Conservation (phyloP, 208 protist species). For the Acanthamoeba sp. region DNA sequence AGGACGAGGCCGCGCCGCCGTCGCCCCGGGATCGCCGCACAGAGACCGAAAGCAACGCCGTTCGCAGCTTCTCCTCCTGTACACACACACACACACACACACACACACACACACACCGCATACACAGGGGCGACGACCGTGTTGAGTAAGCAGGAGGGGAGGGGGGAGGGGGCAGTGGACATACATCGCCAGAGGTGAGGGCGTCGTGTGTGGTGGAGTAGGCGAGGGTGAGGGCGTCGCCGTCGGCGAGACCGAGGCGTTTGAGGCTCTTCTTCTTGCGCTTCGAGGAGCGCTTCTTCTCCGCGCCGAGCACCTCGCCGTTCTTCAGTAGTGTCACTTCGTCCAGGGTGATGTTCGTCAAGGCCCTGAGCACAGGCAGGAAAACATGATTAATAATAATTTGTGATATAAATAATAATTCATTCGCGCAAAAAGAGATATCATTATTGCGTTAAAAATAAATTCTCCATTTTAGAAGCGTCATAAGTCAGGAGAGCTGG, state of each 20-base stretch:
- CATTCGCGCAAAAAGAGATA: no score
- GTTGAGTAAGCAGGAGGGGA: neutral
- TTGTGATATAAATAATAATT: neutral
- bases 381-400: no score
- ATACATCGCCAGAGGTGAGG: neutral
- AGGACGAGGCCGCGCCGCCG: neutral
- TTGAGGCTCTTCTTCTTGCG: conserved; percentile 12
- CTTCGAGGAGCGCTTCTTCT: neutral
- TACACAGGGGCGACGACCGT: neutral
- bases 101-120: neutral
- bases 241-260: neutral
- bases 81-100: neutral
- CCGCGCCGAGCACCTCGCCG: neutral
- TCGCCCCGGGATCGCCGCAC: neutral
- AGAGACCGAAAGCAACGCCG: neutral
- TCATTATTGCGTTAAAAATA: no score
- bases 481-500: no score
- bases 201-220: neutral
- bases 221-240: neutral
- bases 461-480: no score
- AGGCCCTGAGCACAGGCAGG: neutral
- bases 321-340: neutral
- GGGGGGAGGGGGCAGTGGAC: neutral
- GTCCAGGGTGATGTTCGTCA: neutral
- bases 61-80: conserved; percentile 1